Evolutionary conservation across 306 rosid genomes (phyloP).

Genomic region (Ormosia semicastrata): DNA sequence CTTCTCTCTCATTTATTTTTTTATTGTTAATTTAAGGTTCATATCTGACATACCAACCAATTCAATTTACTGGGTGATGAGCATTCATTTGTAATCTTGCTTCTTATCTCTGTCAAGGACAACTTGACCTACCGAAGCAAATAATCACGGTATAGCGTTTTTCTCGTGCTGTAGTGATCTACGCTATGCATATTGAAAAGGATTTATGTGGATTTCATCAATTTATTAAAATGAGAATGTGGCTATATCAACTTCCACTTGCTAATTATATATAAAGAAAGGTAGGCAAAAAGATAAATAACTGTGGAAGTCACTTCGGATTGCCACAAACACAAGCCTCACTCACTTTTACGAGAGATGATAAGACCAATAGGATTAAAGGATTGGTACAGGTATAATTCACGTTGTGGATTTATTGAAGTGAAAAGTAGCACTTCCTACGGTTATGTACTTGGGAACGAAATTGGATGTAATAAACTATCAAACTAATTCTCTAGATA

Average conservation of each 20-base stretch:
- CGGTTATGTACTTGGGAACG: neutral
- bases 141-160: conserved; percentile 26
- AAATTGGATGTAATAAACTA: neutral
- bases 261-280: neutral
- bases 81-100: conserved; percentile 12
- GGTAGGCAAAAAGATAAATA: conserved; percentile 36
- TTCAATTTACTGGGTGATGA: too few species aligned
- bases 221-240: neutral
- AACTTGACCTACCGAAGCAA: conserved; percentile 36
- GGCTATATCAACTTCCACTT: conserved; percentile 24
- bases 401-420: neutral
- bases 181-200: neutral
- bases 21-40: neutral
- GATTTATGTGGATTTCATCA: neutral
- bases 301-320: neutral
- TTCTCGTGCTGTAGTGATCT: conserved; percentile 18
- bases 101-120: conserved; percentile 22
- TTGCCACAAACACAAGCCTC: conserved; percentile 17
- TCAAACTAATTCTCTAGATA: neutral
- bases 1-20: neutral
- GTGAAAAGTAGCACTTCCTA: neutral
- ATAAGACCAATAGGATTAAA: neutral
- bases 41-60: neutral
- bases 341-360: neutral
- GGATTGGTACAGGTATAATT: neutral